phyloP scores from a whole-genome alignment of 805 yeast species.

The Candida sonorensis region DNA sequence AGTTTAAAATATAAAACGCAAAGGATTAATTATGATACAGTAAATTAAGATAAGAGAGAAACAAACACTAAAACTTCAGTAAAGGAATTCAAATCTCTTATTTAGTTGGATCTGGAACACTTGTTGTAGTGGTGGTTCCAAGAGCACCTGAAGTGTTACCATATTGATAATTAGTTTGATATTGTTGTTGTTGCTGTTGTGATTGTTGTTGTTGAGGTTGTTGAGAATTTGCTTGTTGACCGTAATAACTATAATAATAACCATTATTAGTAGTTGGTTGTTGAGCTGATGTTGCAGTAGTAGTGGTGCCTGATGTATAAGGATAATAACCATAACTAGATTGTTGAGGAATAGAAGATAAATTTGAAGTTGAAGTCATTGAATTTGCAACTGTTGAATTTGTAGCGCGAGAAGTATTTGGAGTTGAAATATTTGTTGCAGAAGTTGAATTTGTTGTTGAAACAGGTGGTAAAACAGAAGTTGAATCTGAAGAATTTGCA shows the following conservation, averaged over 20 bases:
- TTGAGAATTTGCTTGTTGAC: constrained; percentile 2
- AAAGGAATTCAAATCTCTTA: background rate
- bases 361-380: no score
- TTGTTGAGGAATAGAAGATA: no score
- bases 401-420: background rate
- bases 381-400: background rate
- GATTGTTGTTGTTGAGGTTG: constrained; percentile 5
- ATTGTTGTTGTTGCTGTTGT: constrained; percentile 9
- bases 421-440: background rate
- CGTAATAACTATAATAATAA: constrained; percentile 13
- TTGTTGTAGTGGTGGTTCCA: background rate
- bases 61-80: no score
- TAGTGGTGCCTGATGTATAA: constrained; percentile 6
- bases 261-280: constrained; percentile 4
- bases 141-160: constrained; percentile 1
- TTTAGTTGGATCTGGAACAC: background rate
- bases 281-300: background rate
- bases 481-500: constrained; percentile 1
- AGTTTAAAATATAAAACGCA: no score
- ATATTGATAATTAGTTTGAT: constrained; percentile 14
- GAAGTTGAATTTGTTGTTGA: constrained; percentile 3
- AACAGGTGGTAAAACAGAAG: constrained; percentile 3
- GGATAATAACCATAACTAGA: constrained; percentile 8
- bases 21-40: no score
- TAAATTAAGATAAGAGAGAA: no score